These are phyloP conservation scores for Chytriomyces sp. DNA, from an alignment of 192 early-diverging fungal genomes.

Conservation along the genomic window DNA sequence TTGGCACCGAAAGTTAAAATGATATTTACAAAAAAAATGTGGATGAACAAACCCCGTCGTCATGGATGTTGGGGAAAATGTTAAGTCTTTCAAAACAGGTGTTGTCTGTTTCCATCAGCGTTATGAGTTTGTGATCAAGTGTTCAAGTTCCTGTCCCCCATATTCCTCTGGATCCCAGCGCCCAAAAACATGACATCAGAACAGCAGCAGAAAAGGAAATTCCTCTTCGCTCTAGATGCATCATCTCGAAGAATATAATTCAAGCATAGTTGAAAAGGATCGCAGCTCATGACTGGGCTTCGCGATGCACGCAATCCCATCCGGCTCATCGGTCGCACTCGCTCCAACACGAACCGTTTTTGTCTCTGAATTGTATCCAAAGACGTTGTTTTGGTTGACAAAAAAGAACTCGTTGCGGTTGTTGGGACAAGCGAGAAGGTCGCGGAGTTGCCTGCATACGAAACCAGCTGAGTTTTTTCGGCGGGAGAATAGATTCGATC, in stretches of 20 bases:
- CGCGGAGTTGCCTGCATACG: slow-evolving; percentile 81
- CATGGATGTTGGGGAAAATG: slow-evolving; percentile 79
- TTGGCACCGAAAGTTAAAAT: background rate
- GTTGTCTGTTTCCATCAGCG: slow-evolving; percentile 38
- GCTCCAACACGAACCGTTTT: slow-evolving; percentile 50
- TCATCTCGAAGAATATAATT: too few relatives aligned
- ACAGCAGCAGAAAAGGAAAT: too few relatives aligned
- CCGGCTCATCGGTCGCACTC: background rate
- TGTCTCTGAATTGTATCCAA: slow-evolving; percentile 60
- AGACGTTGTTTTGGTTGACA: slow-evolving; percentile 73
- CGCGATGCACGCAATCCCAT: background rate
- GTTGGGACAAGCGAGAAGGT: slow-evolving; percentile 80
- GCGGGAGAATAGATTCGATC: background rate
- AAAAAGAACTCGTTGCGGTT: slow-evolving; percentile 76
- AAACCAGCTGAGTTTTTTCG: background rate
- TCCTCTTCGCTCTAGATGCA: too few relatives aligned
- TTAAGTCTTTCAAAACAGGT: slow-evolving; percentile 69
- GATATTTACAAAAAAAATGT: background rate
- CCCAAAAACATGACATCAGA: too few relatives aligned
- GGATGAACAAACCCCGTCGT: slow-evolving; percentile 55
- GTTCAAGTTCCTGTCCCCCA: background rate
- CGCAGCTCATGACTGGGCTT: too few relatives aligned
- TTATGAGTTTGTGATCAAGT: background rate
- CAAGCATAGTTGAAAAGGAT: too few relatives aligned
- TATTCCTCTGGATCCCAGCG: too few relatives aligned